phyloP scores from a whole-genome alignment of 257 asterid genomes.

The Petrea volubilis region DNA sequence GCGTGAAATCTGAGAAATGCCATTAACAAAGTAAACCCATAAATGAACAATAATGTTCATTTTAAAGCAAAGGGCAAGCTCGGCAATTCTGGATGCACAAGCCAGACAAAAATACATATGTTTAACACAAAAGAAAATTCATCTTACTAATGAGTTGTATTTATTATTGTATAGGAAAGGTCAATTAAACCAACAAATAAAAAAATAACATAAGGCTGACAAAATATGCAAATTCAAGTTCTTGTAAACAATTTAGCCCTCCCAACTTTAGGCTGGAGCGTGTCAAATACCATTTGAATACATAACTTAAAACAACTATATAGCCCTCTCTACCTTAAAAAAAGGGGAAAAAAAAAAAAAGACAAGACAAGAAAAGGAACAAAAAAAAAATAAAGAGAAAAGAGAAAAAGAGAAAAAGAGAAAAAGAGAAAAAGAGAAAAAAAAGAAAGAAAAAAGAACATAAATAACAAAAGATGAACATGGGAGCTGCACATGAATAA shows the following conservation, averaged over 20 bases:
- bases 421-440: no score
- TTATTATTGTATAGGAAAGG: background rate
- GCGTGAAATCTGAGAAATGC: background rate
- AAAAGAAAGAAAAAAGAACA: no score
- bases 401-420: background rate
- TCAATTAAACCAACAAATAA: background rate
- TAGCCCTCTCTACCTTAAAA: background rate
- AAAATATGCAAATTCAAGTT: background rate
- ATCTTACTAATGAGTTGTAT: background rate
- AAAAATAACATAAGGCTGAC: background rate
- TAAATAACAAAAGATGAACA: no score
- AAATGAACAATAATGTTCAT: background rate
- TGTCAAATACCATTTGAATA: slow-evolving; percentile 7
- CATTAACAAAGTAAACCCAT: slow-evolving; percentile 6
- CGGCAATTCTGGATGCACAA: background rate
- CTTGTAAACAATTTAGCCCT: slow-evolving; percentile 13
- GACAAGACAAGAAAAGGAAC: background rate
- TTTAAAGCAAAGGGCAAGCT: slow-evolving; percentile 7
- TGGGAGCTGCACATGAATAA: background rate
- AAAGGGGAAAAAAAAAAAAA: background rate
- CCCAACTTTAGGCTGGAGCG: slow-evolving; percentile 1
- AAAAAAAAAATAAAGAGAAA: background rate
- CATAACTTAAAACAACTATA: background rate
- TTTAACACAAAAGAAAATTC: slow-evolving; percentile 2
- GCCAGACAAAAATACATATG: background rate